Percentiles rank a stretch among this genome's conserved stretches.
phyloP scores from a whole-genome alignment of 805 yeast genomes.

The Pichia heedii region DNA sequence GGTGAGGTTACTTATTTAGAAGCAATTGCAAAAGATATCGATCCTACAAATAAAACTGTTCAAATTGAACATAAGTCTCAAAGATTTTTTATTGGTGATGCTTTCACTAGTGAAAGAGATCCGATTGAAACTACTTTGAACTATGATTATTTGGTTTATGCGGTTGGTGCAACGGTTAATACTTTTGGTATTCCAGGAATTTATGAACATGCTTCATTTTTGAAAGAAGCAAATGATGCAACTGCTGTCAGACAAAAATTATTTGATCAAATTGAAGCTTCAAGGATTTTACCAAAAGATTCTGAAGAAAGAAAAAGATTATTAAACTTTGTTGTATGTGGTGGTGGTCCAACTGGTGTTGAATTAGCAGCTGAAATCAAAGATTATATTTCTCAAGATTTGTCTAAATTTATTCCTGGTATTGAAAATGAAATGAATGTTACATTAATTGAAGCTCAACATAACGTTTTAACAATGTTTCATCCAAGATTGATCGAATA shows the following conservation, averaged over 20 bases:
- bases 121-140: constrained; percentile 37
- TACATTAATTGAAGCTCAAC: constrained; percentile 82
- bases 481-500: constrained; percentile 62
- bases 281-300: constrained; percentile 65
- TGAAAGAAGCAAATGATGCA: constrained; percentile 87
- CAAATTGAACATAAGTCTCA: constrained; percentile 49
- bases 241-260: constrained; percentile 72
- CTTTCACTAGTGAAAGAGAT: constrained; percentile 38
- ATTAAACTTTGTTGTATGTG: constrained; percentile 84
- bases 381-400: constrained; percentile 89
- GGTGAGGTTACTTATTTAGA: constrained; percentile 79
- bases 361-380: constrained; percentile 95
- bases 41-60: constrained; percentile 58
- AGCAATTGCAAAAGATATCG: constrained; percentile 83
- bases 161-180: constrained; percentile 92
- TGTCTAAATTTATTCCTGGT: constrained; percentile 81
- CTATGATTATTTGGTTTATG: constrained; percentile 82
- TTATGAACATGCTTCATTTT: constrained; percentile 74
- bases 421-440: constrained; percentile 76
- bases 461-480: constrained; percentile 74
- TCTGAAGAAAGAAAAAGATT: constrained; percentile 74
- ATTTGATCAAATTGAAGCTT: constrained; percentile 84
- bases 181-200: constrained; percentile 96
- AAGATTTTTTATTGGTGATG: constrained; percentile 46
- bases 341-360: constrained; percentile 99